Base-by-base conservation (phyloP, 1,284 basidiomycete genomes). In the Malassezia vespertilionis region DNA sequence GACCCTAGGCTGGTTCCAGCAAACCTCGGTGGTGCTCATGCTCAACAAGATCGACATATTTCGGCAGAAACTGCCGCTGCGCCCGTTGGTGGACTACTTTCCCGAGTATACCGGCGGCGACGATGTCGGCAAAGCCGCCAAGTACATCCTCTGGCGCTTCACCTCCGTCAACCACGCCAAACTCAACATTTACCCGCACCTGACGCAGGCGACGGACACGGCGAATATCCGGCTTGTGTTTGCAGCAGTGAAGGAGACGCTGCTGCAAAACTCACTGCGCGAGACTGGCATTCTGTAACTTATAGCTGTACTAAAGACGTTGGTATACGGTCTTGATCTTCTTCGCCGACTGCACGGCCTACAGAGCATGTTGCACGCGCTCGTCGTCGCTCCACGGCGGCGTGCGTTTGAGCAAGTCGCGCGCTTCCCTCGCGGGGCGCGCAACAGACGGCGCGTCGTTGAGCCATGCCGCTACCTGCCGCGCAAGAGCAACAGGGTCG, bases 121-220 rank as follows among this genome's bases (percentile, higher is more conserved):
- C 7, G 89, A 95, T 65, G 86, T 95, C 71, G 93, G 93, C 76
- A 96, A 96, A 73, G 91, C 88, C 2, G 88, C 90, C 3, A 96
- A 95, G 70, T 97, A 91, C 67, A 93, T 96, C 53, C 75, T 97
- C 18, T 96, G 90, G 91, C 76, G 86, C 57, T 96, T 95, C 61
- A 93, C 90, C 75, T 87, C 93, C 72, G 84, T 85, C 34, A 97
- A 97, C 68, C 76, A 88, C 22, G 62, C 65, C 10, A 56, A 60
- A 28, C 50, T 69, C 21, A 62, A 57, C 52, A 60, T 64, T 53
- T 63, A 61, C 46, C 66, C 63, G 22, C 65, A 62, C 64, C 56
- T 79, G 50, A 79, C 77, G n/a, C 77, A 78, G 54, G 77, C 77
- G 12, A 79, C 77, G 2, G 77, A 79, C 63, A 79, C 77, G 14